Evolutionary conservation across 179 eudicot genomes (phyloP).

Genomic region (Patellifolia procumbens): DNA sequence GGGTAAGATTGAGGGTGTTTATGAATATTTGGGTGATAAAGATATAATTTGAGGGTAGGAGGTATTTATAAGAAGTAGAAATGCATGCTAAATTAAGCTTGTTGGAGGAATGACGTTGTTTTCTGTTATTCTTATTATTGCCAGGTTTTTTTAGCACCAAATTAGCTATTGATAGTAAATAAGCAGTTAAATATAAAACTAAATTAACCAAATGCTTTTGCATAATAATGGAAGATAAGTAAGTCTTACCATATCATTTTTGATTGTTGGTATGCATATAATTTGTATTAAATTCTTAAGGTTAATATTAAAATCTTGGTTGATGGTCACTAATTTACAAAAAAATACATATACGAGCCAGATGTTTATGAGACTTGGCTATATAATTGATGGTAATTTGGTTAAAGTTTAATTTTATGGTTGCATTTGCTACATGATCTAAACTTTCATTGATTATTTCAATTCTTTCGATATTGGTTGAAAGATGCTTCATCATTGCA

Average conservation of each 20-base stretch:
- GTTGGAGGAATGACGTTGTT: neutral
- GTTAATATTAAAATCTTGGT: too few relatives aligned
- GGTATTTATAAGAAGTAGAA: constrained; percentile 14
- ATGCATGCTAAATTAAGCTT: constrained; percentile 5
- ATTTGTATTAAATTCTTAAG: too few relatives aligned
- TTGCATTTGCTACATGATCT: too few relatives aligned
- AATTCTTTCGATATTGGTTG: too few relatives aligned
- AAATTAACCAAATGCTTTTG: neutral
- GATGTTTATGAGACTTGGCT: too few relatives aligned
- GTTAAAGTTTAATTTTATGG: too few relatives aligned
- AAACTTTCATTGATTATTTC: too few relatives aligned
- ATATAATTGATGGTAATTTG: too few relatives aligned
- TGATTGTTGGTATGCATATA: too few relatives aligned
- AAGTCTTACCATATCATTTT: neutral
- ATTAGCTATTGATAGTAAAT: constrained; percentile 25
- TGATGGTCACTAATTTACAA: too few relatives aligned
- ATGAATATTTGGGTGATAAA: constrained; percentile 15
- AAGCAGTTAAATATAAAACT: neutral
- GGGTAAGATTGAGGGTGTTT: constrained; percentile 11
- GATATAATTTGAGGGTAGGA: neutral
- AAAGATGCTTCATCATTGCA: too few relatives aligned
- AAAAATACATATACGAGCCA: too few relatives aligned
- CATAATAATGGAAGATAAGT: constrained; percentile 6
- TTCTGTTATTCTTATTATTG: constrained; percentile 1
- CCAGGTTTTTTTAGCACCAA: constrained; percentile 17